Conservation (phyloP, 2,329 filamentous ascomycete genomes). For the Colletotrichum magnum region DNA sequence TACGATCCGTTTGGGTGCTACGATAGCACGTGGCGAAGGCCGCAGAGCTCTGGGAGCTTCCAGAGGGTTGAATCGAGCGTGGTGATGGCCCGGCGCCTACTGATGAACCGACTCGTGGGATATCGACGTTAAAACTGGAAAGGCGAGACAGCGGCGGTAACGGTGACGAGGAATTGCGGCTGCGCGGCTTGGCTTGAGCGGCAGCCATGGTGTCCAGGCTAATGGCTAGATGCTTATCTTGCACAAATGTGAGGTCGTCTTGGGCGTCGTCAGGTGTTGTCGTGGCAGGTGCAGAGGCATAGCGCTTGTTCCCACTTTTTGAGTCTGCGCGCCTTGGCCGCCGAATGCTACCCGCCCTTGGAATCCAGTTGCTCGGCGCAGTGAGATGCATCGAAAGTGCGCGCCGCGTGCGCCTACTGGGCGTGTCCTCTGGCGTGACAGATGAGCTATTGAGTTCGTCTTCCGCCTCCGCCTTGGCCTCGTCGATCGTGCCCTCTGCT, state of each 20-base stretch:
- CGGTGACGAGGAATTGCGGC: conserved; percentile 68
- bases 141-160: conserved; percentile 67
- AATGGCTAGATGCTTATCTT: conserved; percentile 47
- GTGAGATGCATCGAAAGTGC: conserved; percentile 74
- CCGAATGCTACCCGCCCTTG: conserved; percentile 69
- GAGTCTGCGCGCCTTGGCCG: conserved; percentile 66
- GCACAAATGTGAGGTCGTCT: conserved; percentile 45
- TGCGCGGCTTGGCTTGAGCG: conserved; percentile 50
- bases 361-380: conserved; percentile 70
- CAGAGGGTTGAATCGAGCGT: conserved; percentile 59
- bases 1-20: conserved; percentile 61
- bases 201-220: conserved; percentile 46
- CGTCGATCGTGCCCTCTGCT: conserved; percentile 20
- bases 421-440: conserved; percentile 54
- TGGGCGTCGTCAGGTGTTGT: conserved; percentile 49
- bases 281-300: conserved; percentile 67
- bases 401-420: conserved; percentile 62
- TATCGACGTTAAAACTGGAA: conserved; percentile 69
- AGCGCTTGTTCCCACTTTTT: conserved; percentile 61
- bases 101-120: conserved; percentile 62
- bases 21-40: conserved; percentile 58
- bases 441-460: conserved; percentile 28
- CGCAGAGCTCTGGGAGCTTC: conserved; percentile 57
- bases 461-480: conserved; percentile 9
- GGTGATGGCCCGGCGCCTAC: conserved; percentile 53